phyloP scores from a whole-genome alignment of 2,329 filamentous ascomycete genomes.

The Biscogniauxia marginata region DNA sequence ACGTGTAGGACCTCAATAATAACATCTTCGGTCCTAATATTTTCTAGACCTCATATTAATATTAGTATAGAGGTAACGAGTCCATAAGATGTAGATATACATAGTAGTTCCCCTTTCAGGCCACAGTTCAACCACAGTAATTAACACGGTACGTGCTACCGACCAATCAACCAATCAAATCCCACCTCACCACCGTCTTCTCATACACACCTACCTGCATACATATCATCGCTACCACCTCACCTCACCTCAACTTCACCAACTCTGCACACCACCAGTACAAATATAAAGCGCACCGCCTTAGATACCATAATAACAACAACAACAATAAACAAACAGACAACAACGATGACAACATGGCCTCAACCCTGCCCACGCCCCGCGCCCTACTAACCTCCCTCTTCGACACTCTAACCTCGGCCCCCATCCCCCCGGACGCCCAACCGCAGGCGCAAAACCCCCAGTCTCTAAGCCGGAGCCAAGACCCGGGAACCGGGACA shows the following conservation, averaged over 20 bases:
- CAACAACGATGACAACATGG: too few species aligned
- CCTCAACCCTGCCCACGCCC: background rate
- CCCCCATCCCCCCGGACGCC: conserved; percentile 5
- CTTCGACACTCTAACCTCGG: background rate
- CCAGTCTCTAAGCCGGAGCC: too few species aligned
- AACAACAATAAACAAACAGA: background rate
- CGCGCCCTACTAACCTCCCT: background rate
- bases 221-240: background rate
- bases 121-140: background rate
- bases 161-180: background rate
- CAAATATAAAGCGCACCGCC: background rate
- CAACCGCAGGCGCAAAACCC: conserved; percentile 13
- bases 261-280: background rate
- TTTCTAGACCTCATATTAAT: background rate
- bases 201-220: background rate
- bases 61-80: too few species aligned
- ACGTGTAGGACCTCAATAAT: too few species aligned
- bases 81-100: too few species aligned
- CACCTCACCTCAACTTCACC: background rate
- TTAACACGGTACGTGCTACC: background rate
- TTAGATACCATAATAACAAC: background rate
- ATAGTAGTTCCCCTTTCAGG: background rate
- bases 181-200: background rate
- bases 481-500: too few species aligned
- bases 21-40: too few species aligned